Evolutionary conservation across 2,329 filamentous ascomycete genomes (phyloP).

Genomic region (Botrytis tulipae): DNA sequence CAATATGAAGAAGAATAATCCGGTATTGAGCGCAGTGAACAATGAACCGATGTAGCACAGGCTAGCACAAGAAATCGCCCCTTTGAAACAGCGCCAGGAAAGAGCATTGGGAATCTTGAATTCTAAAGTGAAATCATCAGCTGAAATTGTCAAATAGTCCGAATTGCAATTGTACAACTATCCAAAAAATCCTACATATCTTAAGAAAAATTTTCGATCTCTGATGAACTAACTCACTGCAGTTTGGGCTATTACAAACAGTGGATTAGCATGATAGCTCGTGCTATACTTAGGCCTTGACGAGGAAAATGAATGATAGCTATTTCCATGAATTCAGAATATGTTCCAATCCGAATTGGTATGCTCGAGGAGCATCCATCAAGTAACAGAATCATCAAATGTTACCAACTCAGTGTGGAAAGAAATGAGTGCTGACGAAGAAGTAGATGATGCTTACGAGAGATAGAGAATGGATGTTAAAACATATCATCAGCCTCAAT

Average conservation of each 20-base stretch:
- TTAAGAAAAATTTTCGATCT: background rate
- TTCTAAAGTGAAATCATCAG: background rate
- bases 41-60: background rate
- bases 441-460: background rate
- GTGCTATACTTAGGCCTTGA: background rate
- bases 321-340: background rate
- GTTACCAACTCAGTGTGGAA: background rate
- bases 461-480: background rate
- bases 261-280: background rate
- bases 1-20: background rate
- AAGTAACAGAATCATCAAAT: background rate
- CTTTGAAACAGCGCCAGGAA: background rate
- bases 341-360: background rate
- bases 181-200: background rate
- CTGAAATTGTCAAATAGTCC: background rate
- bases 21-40: background rate
- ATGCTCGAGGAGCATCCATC: background rate
- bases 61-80: background rate
- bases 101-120: too few species aligned
- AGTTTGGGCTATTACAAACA: background rate
- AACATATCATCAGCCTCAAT: background rate
- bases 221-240: background rate
- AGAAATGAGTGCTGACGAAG: background rate
- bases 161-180: background rate
- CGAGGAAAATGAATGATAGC: background rate